Percentiles rank a stretch among this genome's conserved stretches.
These are phyloP conservation scores for Alternaria sp. DNA, from an alignment of 2,329 filamentous ascomycete genomes.

Conservation along the genomic window DNA sequence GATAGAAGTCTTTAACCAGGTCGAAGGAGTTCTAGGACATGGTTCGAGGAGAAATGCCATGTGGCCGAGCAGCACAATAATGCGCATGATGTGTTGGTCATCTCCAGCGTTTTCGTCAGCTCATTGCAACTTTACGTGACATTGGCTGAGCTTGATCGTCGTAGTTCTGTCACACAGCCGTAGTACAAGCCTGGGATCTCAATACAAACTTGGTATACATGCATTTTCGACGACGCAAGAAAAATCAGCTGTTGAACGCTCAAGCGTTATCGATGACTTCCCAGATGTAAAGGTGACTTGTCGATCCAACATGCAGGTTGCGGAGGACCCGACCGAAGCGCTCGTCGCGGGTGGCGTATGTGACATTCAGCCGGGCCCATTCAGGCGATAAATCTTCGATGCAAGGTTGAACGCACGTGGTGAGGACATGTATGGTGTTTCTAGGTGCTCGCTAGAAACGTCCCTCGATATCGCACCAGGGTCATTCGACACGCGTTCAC, in stretches of 20 bases:
- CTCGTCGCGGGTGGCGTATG: slow-evolving; percentile 1
- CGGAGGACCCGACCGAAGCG: background rate
- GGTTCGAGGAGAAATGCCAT: background rate
- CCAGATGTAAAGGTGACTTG: background rate
- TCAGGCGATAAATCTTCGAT: background rate
- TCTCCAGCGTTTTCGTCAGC: background rate
- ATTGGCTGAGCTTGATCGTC: background rate
- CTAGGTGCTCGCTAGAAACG: background rate
- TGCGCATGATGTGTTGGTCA: background rate
- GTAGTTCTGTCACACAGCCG: background rate
- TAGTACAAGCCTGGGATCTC: background rate
- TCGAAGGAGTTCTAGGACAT: background rate
- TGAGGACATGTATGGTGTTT: background rate
- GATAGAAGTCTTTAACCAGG: background rate
- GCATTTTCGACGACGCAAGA: background rate
- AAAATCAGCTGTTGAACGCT: background rate
- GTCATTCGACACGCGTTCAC: background rate
- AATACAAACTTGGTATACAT: background rate
- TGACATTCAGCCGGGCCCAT: slow-evolving; percentile 32
- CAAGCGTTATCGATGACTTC: background rate
- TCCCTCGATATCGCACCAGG: background rate
- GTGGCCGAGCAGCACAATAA: background rate
- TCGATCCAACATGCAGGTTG: background rate
- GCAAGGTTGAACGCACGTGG: slow-evolving; percentile 1
- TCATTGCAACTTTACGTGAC: background rate